Evolutionary conservation across 768 basidiomycete genomes (phyloP).

Genomic region (Termitomyces sp.): DNA sequence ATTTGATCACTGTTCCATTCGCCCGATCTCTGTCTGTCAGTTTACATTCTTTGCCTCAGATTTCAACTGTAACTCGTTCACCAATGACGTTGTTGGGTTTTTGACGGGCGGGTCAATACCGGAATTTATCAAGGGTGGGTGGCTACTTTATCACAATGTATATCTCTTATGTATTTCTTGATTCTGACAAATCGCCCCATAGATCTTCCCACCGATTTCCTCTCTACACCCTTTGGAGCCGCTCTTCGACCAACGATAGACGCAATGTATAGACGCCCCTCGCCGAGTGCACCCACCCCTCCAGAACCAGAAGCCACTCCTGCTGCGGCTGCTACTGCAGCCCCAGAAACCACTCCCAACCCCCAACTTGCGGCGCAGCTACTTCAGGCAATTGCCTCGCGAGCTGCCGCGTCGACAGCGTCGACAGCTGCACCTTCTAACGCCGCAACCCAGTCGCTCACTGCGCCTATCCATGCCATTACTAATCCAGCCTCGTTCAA

Average conservation of each 20-base stretch:
- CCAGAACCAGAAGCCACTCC: constrained; percentile 19
- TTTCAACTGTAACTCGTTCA: constrained; percentile 95
- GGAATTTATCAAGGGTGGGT: constrained; percentile 67
- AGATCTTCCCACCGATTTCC: constrained; percentile 80
- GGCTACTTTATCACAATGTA: background rate
- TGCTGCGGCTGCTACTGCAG: constrained; percentile 7
- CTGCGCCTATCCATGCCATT: constrained; percentile 61
- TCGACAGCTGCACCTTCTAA: constrained; percentile 7
- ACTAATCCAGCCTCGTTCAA: constrained; percentile 74
- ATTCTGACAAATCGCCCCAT: background rate
- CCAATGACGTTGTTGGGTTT: constrained; percentile 82
- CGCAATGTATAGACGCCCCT: constrained; percentile 70
- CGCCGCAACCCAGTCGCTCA: constrained; percentile 41
- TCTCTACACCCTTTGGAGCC: constrained; percentile 84
- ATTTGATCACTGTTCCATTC: background rate
- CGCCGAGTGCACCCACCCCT: constrained; percentile 32
- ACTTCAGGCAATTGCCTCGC: constrained; percentile 50
- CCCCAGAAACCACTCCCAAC: constrained; percentile 31
- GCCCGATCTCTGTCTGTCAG: background rate
- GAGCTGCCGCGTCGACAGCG: constrained; percentile 25
- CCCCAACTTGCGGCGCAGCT: constrained; percentile 47
- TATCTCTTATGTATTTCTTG: background rate
- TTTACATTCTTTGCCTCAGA: constrained; percentile 35
- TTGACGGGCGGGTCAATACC: constrained; percentile 82
- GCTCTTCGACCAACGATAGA: constrained; percentile 89